phyloP scores from a whole-genome alignment of 257 asterid genomes.

The Penstemon barbatus region DNA sequence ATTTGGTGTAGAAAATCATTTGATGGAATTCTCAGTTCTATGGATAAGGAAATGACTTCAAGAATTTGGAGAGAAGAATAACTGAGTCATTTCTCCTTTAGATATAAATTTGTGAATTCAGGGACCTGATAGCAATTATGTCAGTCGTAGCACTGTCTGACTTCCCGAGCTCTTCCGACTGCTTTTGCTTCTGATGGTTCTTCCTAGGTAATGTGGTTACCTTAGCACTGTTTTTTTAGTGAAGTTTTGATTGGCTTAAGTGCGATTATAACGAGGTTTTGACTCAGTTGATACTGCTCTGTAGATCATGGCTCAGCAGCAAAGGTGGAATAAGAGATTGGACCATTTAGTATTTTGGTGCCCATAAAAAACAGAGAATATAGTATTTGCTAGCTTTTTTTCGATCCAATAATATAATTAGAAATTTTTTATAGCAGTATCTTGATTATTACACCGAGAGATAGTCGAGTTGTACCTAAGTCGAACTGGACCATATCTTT shows the following conservation, averaged over 20 bases:
- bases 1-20: neutral
- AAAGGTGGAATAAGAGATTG: neutral
- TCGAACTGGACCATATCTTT: too few species aligned
- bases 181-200: too few species aligned
- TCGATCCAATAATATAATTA: neutral
- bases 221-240: too few species aligned
- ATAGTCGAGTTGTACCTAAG: too few species aligned
- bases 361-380: neutral
- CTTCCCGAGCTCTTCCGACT: too few species aligned
- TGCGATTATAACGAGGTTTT: too few species aligned
- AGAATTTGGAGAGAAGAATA: neutral
- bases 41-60: neutral
- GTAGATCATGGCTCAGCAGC: neutral
- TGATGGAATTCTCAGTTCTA: neutral
- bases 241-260: too few species aligned
- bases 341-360: neutral
- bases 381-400: neutral
- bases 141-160: too few species aligned
- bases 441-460: too few species aligned
- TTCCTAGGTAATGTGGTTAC: too few species aligned
- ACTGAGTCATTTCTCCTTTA: neutral
- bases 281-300: neutral
- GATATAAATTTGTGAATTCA: neutral
- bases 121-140: neutral
- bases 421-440: neutral